Evolutionary conservation across 805 yeast species (phyloP).

Genomic region (Ogataea salicorniae): DNA sequence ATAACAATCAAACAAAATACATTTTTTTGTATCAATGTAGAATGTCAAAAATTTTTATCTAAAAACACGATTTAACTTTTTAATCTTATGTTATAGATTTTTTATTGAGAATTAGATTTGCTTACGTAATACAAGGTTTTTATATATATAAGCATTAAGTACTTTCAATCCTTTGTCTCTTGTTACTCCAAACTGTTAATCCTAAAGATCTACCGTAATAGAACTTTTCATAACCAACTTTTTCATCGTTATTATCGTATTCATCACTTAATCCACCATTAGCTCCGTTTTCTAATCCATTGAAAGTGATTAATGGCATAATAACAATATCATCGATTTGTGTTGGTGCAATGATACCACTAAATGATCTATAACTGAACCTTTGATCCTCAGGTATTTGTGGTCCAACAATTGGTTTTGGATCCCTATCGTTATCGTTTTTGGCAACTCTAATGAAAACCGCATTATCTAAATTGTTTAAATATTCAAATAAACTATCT

Average conservation of each 20-base stretch:
- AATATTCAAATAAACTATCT: constrained; percentile 30
- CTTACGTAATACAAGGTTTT: too few species aligned
- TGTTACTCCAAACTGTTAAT: constrained; percentile 24
- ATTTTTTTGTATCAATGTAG: too few species aligned
- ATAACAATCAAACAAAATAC: too few species aligned
- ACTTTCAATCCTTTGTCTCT: constrained; percentile 12
- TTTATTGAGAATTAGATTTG: too few species aligned
- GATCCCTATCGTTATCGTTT: constrained; percentile 24
- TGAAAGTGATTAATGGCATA: constrained; percentile 29
- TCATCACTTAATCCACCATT: constrained; percentile 25
- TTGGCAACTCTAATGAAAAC: constrained; percentile 28
- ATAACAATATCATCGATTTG: constrained; percentile 29
- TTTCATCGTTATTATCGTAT: constrained; percentile 27
- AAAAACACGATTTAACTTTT: too few species aligned
- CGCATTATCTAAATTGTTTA: constrained; percentile 24
- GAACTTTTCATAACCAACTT: constrained; percentile 22
- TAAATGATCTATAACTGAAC: constrained; percentile 27
- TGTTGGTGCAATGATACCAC: constrained; percentile 28
- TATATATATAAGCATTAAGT: too few species aligned
- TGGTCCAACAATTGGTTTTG: constrained; percentile 27
- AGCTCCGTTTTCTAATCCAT: constrained; percentile 20
- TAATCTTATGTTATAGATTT: too few species aligned
- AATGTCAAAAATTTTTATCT: too few species aligned
- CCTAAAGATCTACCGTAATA: constrained; percentile 29
- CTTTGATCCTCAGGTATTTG: constrained; percentile 23